Evolutionary conservation across 1,284 basidiomycete species (phyloP).

Genomic region (Ustilago lituana): DNA sequence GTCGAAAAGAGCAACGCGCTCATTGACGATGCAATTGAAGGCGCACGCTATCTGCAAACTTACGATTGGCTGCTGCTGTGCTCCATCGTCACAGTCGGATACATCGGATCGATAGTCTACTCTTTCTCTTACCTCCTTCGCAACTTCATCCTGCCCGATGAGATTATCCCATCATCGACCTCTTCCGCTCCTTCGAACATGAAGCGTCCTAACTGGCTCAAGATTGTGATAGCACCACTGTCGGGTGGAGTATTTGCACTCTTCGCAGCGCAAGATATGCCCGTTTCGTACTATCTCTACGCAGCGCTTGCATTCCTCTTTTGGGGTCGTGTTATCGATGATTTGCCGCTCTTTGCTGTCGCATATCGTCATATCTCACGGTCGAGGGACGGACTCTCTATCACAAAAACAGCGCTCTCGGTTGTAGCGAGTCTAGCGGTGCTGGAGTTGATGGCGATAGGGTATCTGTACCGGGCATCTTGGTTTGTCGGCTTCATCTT

Average conservation of each 20-base stretch:
- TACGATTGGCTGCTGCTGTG: constrained; percentile 81
- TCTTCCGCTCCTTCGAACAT: background rate
- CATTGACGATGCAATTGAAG: constrained; percentile 74
- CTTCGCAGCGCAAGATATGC: constrained; percentile 76
- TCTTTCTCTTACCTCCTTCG: constrained; percentile 60
- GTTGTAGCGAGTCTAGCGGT: constrained; percentile 22
- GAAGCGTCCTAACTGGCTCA: constrained; percentile 12
- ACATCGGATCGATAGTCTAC: constrained; percentile 77
- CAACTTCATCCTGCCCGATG: constrained; percentile 39
- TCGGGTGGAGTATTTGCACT: constrained; percentile 62
- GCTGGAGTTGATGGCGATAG: constrained; percentile 76
- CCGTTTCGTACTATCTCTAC: constrained; percentile 81
- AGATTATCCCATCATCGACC: background rate
- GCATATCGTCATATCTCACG: constrained; percentile 8
- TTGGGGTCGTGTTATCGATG: constrained; percentile 68
- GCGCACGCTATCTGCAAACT: constrained; percentile 83
- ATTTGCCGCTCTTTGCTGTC: constrained; percentile 28
- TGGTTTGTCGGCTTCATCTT: constrained; percentile 78
- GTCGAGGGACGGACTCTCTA: background rate
- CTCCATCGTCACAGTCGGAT: constrained; percentile 77
- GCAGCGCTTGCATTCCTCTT: constrained; percentile 80
- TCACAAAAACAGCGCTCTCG: background rate
- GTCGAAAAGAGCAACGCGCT: constrained; percentile 72
- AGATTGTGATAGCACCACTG: constrained; percentile 21
- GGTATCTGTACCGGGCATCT: constrained; percentile 72